Conservation (phyloP, 1,284 basidiomycete genomes). For the Grifola frondosa region DNA sequence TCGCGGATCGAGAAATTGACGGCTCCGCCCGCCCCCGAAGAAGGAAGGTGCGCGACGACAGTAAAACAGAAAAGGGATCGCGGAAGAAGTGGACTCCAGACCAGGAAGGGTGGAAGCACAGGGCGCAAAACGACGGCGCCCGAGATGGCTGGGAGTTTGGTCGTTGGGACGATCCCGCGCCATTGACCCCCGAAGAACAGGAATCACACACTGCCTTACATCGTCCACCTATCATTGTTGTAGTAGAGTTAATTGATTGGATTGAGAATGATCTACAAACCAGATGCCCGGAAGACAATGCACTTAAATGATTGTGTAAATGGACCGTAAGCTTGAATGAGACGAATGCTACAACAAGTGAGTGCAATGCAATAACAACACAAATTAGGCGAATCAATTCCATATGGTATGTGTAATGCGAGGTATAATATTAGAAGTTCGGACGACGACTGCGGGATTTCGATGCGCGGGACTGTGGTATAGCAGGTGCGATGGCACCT, state of each 20-base stretch:
- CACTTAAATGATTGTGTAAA: not conserved
- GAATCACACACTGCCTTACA: no score
- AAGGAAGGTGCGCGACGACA: not conserved
- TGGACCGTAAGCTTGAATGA: not conserved
- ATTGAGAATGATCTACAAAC: no score
- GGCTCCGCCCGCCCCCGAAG: conserved; percentile 4
- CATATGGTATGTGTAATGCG: not conserved
- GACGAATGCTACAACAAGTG: not conserved
- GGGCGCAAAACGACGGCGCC: conserved; percentile 15
- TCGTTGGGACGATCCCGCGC: conserved; percentile 19
- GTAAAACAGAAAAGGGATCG: not conserved
- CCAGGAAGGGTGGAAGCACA: conserved; percentile 25
- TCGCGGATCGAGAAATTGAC: conserved; percentile 39
- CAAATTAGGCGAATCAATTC: no score
- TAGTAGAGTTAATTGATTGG: no score
- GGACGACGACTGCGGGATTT: conserved; percentile 49
- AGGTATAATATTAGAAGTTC: conserved; percentile 31
- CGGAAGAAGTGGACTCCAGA: conserved; percentile 15
- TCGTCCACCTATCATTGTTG: no score
- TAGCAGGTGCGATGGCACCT: conserved; percentile 51
- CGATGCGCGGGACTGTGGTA: conserved; percentile 39
- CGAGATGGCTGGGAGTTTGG: conserved; percentile 22
- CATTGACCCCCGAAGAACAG: no score
- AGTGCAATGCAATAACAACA: not conserved
- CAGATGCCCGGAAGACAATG: not conserved